Evolutionary conservation across 2,329 filamentous ascomycete species (phyloP), one percentile per base, ranked within the genome.

Genomic region (Cytospora schulzeri): DNA sequence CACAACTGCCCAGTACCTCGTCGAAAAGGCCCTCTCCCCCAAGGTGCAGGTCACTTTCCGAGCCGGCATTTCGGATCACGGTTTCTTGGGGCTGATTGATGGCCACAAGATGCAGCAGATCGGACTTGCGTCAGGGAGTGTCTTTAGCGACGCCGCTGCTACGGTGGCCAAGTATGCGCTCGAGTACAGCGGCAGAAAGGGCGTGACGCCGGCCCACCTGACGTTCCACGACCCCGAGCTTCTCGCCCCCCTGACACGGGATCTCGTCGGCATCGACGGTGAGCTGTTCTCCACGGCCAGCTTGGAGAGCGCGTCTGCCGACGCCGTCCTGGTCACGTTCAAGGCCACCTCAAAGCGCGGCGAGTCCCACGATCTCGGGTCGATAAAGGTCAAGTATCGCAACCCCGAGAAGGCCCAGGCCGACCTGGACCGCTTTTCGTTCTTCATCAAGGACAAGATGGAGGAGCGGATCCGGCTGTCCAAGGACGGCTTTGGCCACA

Each of bases 41-140:
- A 41, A 31, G 53, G 31, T 24, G 9, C 33, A 26, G 33, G 41
- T 64, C 26, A 38, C 22, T 12, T 54, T 64, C 55, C 14, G 31
- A 22, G 51, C 62, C 33, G 19, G 83, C 68, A 74, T 85, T 33
- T 79, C 81, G 15, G 80, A 85, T 56, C 78, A 80, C n/a, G 81
- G 83, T 69, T 75, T 86, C 15, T 80, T 80, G 74, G 79, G 79
- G 31, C 80, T 82, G n/a, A 81, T 86, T 62, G 79, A 77, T 59
- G 84, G 85, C 33, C 85, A 87, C 70, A 77, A 82, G 70, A 82
- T 87, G 14, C 62, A 57, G 19, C 57, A 60, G 12, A 53, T 64
- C 11, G 51, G 51, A 2, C 45, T 64, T 41, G 60, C 57, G 19
- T 57, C 62, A 4, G 62, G 62, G 41, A 57, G 51, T 26, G 57